Evolutionary conservation across 805 yeast genomes (phyloP), one percentile per base, ranked within the genome.

Genomic region (Ogataea siamensis): DNA sequence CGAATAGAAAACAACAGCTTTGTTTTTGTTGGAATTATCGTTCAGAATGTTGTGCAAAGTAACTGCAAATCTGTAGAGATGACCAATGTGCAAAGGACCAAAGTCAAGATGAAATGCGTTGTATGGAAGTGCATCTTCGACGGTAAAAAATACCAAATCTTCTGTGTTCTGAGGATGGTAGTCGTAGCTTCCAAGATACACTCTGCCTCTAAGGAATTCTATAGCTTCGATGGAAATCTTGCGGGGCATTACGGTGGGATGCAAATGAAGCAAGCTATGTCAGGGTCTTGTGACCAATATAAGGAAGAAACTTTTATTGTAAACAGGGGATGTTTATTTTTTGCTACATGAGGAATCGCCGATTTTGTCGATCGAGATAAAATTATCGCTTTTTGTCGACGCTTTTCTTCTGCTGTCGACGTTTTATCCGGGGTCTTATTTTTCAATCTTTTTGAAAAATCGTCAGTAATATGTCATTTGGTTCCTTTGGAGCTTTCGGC

Each of bases 101-200:
- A 93, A 93, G 62, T 93, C 99, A 47, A 89, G 72, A 60, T 91
- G 96, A 67, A 93, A 93, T n/a, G 94, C 73, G 57, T 93, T 93
- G 62, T 93, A 93, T 4, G 93, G 94, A 32, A 93, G 73, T 1
- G 91, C 79, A 48, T 89, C 95, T 54, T 93, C 98, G 3, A 93
- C 86, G 0, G 98, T 87, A 66, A 93, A 89, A 62, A 82, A 84
- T 2, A 86, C 95, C 28, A 80, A 64, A 23, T 81, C 82, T 17
- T 72, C 75, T 1, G 91, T 83, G 58, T 87, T 91, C 37, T 67
- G 70, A 1, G 98, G 99, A 11, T 76, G 67, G 46, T 72, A 66
- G 57, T 88, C 95, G 58, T 78, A 89, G 4, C 95, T 94, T 5
- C 96, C 97, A 7, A 91, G 76, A 56, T 93, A 93, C 20, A 91